phyloP scores from a whole-genome alignment of 2,329 filamentous ascomycete genomes.

The Arachnopeziza araneosa region DNA sequence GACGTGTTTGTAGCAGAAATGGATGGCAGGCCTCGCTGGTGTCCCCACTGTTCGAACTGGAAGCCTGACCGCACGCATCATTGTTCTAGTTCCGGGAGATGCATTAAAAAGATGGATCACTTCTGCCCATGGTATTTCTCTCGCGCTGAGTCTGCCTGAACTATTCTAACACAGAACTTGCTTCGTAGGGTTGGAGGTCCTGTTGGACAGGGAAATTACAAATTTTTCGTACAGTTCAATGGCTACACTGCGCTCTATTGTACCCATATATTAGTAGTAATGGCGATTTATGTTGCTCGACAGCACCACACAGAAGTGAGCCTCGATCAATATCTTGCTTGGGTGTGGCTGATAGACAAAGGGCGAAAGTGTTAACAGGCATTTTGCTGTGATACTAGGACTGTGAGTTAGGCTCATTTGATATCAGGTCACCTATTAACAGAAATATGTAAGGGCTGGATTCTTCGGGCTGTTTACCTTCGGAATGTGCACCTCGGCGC shows the following conservation, averaged over 20 bases:
- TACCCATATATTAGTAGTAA: constrained; percentile 54
- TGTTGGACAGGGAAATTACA: constrained; percentile 80
- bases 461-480: constrained; percentile 78
- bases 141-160: constrained; percentile 22
- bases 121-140: constrained; percentile 67
- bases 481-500: constrained; percentile 69
- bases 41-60: constrained; percentile 75
- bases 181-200: constrained; percentile 75
- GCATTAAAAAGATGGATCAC: constrained; percentile 88
- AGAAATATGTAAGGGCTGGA: constrained; percentile 36
- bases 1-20: constrained; percentile 79
- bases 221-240: constrained; percentile 88
- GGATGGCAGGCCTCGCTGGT: constrained; percentile 84
- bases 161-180: constrained; percentile 1
- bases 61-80: constrained; percentile 88
- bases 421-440: constrained; percentile 8
- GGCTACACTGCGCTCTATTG: constrained; percentile 68
- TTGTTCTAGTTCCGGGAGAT: constrained; percentile 81
- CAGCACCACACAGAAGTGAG: constrained; percentile 32
- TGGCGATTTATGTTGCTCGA: constrained; percentile 55
- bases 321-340: not conserved
- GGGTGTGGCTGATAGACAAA: constrained; percentile 14
- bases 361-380: constrained; percentile 41
- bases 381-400: constrained; percentile 61
- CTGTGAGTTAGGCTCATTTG: constrained; percentile 39